These are phyloP conservation scores for Talaromyces nanjingensis DNA, from an alignment of 495 filamentous ascomycete genomes.

Conservation along the genomic window DNA sequence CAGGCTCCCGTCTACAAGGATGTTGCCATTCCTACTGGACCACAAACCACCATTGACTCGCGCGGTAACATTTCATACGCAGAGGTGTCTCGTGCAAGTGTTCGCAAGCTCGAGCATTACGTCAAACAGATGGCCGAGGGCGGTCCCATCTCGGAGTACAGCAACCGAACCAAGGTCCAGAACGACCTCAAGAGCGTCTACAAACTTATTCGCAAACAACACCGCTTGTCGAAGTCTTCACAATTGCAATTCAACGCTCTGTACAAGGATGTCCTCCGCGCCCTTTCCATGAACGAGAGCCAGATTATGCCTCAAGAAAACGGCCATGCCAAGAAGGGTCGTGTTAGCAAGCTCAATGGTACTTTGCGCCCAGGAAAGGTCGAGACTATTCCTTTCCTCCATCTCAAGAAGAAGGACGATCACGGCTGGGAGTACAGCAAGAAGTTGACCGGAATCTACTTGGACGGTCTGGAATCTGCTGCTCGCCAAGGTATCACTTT, in stretches of 20 bases:
- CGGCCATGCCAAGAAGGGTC: conserved; percentile 58
- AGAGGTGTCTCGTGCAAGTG: conserved; percentile 80
- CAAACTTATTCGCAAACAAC: conserved; percentile 95
- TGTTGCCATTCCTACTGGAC: conserved; percentile 84
- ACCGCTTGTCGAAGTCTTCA: conserved; percentile 89
- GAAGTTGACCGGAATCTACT: conserved; percentile 85
- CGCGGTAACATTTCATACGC: conserved; percentile 84
- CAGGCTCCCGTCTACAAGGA: conserved; percentile 89
- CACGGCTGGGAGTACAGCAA: conserved; percentile 99
- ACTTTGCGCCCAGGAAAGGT: conserved; percentile 73
- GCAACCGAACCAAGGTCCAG: conserved; percentile 95
- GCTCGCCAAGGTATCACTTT: conserved; percentile 84
- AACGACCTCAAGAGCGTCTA: conserved; percentile 90
- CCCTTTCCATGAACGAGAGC: conserved; percentile 91
- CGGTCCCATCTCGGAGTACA: conserved; percentile 96
- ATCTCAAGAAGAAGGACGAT: conserved; percentile 88
- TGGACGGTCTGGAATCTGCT: conserved; percentile 84
- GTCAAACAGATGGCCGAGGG: conserved; percentile 98
- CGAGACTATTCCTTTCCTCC: conserved; percentile 96
- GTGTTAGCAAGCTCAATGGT: conserved; percentile 51
- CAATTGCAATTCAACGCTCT: conserved; percentile 91
- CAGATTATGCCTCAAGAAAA: conserved; percentile 89
- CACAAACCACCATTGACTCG: conserved; percentile 81
- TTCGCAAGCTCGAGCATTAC: conserved; percentile 96
- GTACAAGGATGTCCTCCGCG: conserved; percentile 88